Evolutionary conservation across 1,284 basidiomycete genomes (phyloP), one percentile per base, ranked within the genome.

Genomic region (Malassezia arunalokei): DNA sequence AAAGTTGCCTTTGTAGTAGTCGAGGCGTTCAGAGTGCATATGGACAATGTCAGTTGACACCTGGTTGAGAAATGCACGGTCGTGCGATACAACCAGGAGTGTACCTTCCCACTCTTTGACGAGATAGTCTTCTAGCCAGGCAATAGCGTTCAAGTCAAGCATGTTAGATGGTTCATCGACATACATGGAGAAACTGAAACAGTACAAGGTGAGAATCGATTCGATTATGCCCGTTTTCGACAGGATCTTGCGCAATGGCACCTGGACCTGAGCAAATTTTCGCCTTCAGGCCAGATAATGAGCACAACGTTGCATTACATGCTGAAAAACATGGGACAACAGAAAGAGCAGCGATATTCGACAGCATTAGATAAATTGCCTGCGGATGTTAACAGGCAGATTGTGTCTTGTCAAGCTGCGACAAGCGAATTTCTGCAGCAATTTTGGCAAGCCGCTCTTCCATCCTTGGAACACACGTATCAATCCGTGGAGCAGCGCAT

Each of bases 41-140:
- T 96, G 90, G 33, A 98, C 83, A 65, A 98, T 96, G 74, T 98
- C 94, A 71, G 92, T 98, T 0, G 91, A 90, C 11, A 95, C 87
- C 27, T 87, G 86, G 76, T 98, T 91, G 79, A 98, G 78, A 82
- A 99, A 98, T 29, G 92, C 87, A 69, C 94, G 84, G 76, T 99
- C 94, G 80, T 99, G 94, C 55, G 92, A 95, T 31, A 98, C 94
- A 39, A 96, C 91, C 35, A 99, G 82, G 15, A 99, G 78, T 0
- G 92, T 96, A 43, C 87, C 86, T 1, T 83, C 77, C 91, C 94
- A 99, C 5, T 94, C 73, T 51, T 68, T 68, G 40, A 71, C 68
- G n/a, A 99, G 80, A 75, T 98, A 98, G 54, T 72, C 66, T 57
- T 73, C 70, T 31, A 73, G 63, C 69, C 70, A 69, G 0, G 69